Evolutionary conservation across 495 filamentous ascomycete genomes (phyloP).

Genomic region (Tuber calosporum): DNA sequence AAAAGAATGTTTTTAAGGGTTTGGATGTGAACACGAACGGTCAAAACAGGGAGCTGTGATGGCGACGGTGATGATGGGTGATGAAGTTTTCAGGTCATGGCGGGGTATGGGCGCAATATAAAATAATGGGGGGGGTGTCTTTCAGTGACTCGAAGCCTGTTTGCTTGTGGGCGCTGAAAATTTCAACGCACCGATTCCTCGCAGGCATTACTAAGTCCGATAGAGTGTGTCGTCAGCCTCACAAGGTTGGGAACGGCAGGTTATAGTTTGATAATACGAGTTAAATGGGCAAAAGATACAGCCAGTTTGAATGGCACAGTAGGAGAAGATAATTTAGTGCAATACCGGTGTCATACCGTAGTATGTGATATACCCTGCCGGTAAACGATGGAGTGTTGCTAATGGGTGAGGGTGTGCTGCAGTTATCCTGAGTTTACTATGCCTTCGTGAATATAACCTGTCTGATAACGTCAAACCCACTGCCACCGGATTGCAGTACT

Average conservation of each 20-base stretch:
- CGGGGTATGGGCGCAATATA: constrained; percentile 5
- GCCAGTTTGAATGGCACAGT: neutral
- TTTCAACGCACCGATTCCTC: neutral
- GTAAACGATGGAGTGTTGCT: neutral
- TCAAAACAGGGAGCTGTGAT: neutral
- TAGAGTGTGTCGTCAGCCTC: neutral
- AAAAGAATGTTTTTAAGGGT: neutral
- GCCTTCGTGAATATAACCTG: neutral
- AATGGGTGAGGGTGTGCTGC: neutral
- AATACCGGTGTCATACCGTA: neutral
- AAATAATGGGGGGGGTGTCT: neutral
- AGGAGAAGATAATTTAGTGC: neutral
- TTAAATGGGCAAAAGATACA: neutral
- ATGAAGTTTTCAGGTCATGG: neutral
- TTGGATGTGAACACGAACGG: neutral
- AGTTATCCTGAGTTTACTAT: neutral
- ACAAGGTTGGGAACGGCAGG: neutral
- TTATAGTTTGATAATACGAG: neutral
- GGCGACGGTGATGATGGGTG: neutral
- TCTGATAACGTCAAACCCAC: neutral
- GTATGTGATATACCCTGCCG: neutral
- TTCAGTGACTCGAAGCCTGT: neutral
- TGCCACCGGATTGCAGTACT: neutral
- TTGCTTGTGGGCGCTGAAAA: neutral
- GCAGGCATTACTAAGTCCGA: constrained; percentile 1